Evolutionary conservation across 768 basidiomycete species (phyloP).

Genomic region (Hygrophorus russula): DNA sequence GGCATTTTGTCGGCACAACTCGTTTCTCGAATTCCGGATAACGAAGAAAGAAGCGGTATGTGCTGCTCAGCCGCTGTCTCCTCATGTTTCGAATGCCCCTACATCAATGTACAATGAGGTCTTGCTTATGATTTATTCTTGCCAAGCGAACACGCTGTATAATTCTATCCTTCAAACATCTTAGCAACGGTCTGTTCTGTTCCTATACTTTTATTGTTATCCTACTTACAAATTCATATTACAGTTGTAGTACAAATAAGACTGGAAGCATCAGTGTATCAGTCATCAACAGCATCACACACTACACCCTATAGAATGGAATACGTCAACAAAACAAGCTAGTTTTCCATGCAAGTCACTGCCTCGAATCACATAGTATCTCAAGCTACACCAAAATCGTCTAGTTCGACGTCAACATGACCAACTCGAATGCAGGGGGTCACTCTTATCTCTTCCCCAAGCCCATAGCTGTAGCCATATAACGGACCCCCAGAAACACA

Average conservation of each 20-base stretch:
- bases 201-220: constrained; percentile 14
- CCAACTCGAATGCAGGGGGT: constrained; percentile 84
- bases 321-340: constrained; percentile 82
- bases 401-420: constrained; percentile 68
- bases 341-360: constrained; percentile 55
- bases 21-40: constrained; percentile 99
- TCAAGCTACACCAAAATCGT: not conserved
- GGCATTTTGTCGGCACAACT: constrained; percentile 96
- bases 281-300: constrained; percentile 92
- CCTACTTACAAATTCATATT: not conserved
- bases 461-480: constrained; percentile 47
- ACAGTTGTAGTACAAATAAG: constrained; percentile 68
- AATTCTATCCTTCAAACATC: constrained; percentile 88
- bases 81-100: no score
- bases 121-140: constrained; percentile 97
- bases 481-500: constrained; percentile 34
- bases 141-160: constrained; percentile 95
- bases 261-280: constrained; percentile 90
- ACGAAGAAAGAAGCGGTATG: constrained; percentile 93
- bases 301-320: constrained; percentile 89
- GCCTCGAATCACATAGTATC: not conserved
- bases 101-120: constrained; percentile 80
- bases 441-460: constrained; percentile 72
- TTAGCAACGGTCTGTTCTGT: constrained; percentile 84
- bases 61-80: not conserved